Base-by-base conservation (phyloP, 2,329 filamentous ascomycete genomes). In the Nigrospora osmanthi region DNA sequence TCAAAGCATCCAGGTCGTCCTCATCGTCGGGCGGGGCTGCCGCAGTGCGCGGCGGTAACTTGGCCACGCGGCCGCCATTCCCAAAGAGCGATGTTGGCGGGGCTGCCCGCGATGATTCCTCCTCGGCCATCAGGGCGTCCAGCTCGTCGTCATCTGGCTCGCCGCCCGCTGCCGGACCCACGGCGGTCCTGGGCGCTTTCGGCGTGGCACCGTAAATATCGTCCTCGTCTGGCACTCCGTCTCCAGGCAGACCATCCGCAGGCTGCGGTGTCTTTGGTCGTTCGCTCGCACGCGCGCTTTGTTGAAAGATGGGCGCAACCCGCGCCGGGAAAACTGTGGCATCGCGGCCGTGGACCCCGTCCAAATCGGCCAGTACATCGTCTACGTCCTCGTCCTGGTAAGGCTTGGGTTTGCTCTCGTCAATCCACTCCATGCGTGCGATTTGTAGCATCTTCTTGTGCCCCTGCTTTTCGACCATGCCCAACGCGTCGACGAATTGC, bases 391-490 rank as follows among this genome's bases (percentile, higher is more conserved):
- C 55, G 2, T 58, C 53, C 0, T 49, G 46, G 38, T 58, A 52
- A 0, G 62, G 51, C 39, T 67, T 76, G 0, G 81, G 79, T 52
- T 78, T 85, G 10, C 76, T 72, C 61, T 94, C 87, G 46, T 91
- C 79, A 52, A 97, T 91, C 86, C 89, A 95, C 50, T 86, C 81
- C 60, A 79, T 80, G 48, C 91, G 76, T 67, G 84, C 85, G 31
- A 80, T 76, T 51, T 87, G 79, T 61, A 97, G 76, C 13, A 75
- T 73, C 60, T 87, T 90, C 55, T 85, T 88, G 65, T 96, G 93
- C 1, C 93, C 93, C 1, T 89, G 74, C 66, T 95, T 96, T 63
- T 98, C 93, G 3, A 97, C 87, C 71, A 97, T 95, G 35, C 76
- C 70, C 7, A 97, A 71, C 3, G 87, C 93, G 58, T 98, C 93